A percentile compares a stretch with the other conserved stretches of the same genome.
phyloP scores from a whole-genome alignment of 345 rosid genomes.

The Corymbia maculata region DNA sequence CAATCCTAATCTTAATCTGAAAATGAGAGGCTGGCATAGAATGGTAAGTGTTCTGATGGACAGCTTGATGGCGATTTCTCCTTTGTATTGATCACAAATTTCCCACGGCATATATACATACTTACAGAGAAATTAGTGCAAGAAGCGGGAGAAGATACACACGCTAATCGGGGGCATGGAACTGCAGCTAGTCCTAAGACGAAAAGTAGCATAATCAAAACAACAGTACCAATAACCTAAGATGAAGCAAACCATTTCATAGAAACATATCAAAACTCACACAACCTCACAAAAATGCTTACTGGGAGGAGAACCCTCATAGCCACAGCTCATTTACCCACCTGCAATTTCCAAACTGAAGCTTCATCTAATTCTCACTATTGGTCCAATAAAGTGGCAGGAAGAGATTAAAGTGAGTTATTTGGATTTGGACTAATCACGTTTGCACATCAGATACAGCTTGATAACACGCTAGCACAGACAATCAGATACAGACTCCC shows the following conservation, averaged over 20 bases:
- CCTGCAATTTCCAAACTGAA: neutral
- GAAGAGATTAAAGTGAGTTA: neutral
- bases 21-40: neutral
- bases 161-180: neutral
- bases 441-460: neutral
- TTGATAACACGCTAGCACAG: neutral
- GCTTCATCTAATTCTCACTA: neutral
- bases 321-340: neutral
- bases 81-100: neutral
- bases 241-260: neutral
- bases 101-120: neutral
- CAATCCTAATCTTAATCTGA: neutral
- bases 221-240: neutral
- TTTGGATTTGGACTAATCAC: neutral
- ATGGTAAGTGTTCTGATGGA: neutral
- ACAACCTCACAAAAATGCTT: neutral
- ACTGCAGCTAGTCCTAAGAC: neutral
- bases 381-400: neutral
- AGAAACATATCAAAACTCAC: neutral
- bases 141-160: neutral
- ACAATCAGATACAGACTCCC: neutral
- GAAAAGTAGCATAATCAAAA: neutral
- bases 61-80: neutral
- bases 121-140: neutral
- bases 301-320: neutral